Evolutionary conservation across 2,329 filamentous ascomycete genomes (phyloP).

Genomic region (Diaporthe batatas): DNA sequence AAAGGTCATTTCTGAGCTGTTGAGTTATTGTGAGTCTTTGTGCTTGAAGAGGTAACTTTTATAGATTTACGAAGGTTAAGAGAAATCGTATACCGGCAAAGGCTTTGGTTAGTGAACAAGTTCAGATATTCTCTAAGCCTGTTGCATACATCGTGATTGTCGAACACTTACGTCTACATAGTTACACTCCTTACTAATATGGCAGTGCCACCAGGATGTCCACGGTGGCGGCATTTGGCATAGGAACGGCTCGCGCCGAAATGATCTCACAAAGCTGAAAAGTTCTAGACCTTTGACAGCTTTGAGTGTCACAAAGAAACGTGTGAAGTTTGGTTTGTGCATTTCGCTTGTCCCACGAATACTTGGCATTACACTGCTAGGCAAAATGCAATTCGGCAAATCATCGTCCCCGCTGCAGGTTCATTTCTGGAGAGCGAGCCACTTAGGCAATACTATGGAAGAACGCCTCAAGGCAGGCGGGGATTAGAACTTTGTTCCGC

Average conservation of each 20-base stretch:
- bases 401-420: constrained; percentile 6
- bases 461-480: constrained; percentile 2
- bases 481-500: constrained; percentile 9
- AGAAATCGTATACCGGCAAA: not conserved
- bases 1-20: not conserved
- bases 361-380: constrained; percentile 6
- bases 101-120: not conserved
- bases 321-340: not conserved
- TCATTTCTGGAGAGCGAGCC: constrained; percentile 25
- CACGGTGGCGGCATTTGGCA: not conserved
- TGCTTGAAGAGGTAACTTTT: not conserved
- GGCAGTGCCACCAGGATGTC: too few relatives aligned
- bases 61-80: not conserved
- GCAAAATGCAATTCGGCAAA: constrained; percentile 19
- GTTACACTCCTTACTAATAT: too few relatives aligned
- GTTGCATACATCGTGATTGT: not conserved
- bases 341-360: not conserved
- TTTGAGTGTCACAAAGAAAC: not conserved
- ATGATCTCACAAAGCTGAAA: not conserved
- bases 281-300: not conserved
- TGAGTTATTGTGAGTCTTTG: not conserved
- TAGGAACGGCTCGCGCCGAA: not conserved
- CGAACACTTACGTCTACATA: not conserved
- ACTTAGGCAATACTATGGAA: constrained; percentile 23
- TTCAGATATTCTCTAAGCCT: not conserved